Evolutionary conservation across 75 land plant genomes (phyloP), one percentile per base, ranked within the genome.

Genomic region (Cupressus sempervirens): DNA sequence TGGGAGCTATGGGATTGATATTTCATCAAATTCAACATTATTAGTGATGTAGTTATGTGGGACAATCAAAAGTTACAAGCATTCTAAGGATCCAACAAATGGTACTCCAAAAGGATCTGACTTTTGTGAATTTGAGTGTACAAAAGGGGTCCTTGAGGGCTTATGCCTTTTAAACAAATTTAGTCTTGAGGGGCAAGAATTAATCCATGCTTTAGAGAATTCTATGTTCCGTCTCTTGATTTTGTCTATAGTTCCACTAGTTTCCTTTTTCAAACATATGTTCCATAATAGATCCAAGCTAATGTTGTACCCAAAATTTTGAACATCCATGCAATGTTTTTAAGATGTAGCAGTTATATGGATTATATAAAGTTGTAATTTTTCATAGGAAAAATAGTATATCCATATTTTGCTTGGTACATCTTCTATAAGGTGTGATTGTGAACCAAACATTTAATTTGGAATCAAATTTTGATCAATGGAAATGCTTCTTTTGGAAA

Each of bases 1-100:
- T n/a, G n/a, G n/a, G n/a, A n/a, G n/a, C n/a, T n/a, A n/a, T n/a
- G n/a, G n/a, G n/a, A n/a, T n/a, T n/a, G n/a, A n/a, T n/a, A n/a
- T n/a, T n/a, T n/a, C n/a, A n/a, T n/a, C n/a, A n/a, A n/a, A n/a
- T n/a, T n/a, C n/a, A n/a, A n/a, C n/a, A n/a, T n/a, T n/a, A n/a
- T n/a, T n/a, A n/a, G n/a, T 83, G 41, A 20, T 20, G 75, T 85
- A 96, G 96, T 87, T 94, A 13, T 96, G 98, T 93, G 98, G 98
- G 84, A 92, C 96, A 56, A 92, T 96, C 75, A 96, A 96, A 82
- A 94, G 94, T 79, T 96, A 96, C 96, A 96, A 96, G 87, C 94
- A 94, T 70, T 89, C 93, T 62, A 93, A 94, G 86, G 91, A 94
- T 88, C 94, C 96, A 45, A 73, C 91, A 58, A 70, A 88, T 88